Conservation (phyloP, 257 asterid genomes). For the Linderniella brevidens region DNA sequence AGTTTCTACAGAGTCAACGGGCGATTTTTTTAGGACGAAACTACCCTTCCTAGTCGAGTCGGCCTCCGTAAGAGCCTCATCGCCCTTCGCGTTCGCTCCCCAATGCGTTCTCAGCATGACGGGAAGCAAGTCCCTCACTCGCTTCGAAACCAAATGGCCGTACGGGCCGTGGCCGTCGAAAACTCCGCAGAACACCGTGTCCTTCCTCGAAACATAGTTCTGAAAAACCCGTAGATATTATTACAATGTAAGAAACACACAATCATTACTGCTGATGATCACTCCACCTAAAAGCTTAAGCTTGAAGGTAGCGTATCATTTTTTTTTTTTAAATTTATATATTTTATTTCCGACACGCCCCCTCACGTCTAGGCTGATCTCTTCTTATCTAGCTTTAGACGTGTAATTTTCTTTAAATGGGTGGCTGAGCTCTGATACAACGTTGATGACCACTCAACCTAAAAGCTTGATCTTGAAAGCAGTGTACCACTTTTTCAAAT, state of each 20-base stretch:
- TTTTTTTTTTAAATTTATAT: no score
- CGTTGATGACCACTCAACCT: no score
- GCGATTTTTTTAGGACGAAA: background rate
- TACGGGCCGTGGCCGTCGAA: background rate
- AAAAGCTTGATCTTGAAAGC: no score
- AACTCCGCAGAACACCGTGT: background rate
- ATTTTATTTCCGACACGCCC: no score
- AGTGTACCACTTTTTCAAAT: no score
- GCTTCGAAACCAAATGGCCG: slow-evolving; percentile 1
- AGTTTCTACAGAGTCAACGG: background rate
- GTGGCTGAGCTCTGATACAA: no score
- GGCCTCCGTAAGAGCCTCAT: background rate
- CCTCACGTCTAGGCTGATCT: no score
- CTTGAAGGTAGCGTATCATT: no score
- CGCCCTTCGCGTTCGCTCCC: background rate
- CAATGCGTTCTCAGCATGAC: background rate
- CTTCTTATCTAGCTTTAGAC: no score
- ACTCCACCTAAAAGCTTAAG: no score
- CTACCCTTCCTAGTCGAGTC: background rate
- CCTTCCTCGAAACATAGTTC: background rate
- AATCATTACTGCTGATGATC: background rate
- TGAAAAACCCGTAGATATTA: background rate
- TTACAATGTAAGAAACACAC: background rate
- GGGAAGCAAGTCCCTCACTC: slow-evolving; percentile 2
- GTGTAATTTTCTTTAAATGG: no score